phyloP scores from a whole-genome alignment of 2,329 filamentous ascomycete species.

The Parastagonospora avenae region DNA sequence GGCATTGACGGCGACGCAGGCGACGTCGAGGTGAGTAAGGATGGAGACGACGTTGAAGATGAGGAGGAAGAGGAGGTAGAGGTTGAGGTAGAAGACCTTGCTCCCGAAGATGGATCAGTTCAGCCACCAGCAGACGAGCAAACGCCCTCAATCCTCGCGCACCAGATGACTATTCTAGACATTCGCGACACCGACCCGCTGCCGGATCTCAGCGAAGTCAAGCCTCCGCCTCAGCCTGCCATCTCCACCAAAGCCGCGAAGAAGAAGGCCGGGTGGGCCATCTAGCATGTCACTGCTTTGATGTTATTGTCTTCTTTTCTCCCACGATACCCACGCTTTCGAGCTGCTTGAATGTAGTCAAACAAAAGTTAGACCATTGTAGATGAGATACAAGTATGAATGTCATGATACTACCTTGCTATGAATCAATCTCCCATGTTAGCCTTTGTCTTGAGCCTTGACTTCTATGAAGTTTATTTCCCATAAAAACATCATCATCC shows the following conservation, averaged over 20 bases:
- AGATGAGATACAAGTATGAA: too few relatives aligned
- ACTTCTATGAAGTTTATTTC: too few relatives aligned
- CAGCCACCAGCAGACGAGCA: constrained; percentile 1
- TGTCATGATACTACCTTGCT: neutral
- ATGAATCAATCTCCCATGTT: neutral
- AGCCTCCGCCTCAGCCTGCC: constrained; percentile 25
- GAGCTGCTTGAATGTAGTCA: neutral
- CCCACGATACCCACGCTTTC: constrained; percentile 19
- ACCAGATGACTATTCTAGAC: constrained; percentile 45
- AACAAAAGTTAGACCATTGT: too few relatives aligned
- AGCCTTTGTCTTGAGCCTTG: too few relatives aligned
- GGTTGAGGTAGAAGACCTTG: constrained; percentile 2
- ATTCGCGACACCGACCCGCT: constrained; percentile 43
- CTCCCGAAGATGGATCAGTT: constrained; percentile 2
- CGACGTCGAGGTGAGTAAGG: constrained; percentile 32
- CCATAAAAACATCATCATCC: too few relatives aligned
- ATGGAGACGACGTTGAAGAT: constrained; percentile 23
- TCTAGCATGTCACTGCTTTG: constrained; percentile 15
- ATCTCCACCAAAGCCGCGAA: constrained; percentile 45
- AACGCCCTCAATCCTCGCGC: constrained; percentile 21
- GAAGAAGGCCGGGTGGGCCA: constrained; percentile 43
- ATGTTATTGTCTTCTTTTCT: constrained; percentile 4
- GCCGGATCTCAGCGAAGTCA: constrained; percentile 38
- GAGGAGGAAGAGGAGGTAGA: constrained; percentile 14
- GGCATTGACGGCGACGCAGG: constrained; percentile 61